A percentile compares a stretch with the other conserved stretches of the same genome.
phyloP scores from a whole-genome alignment of 179 eudicot genomes.

The Amaranthus tricolor region DNA sequence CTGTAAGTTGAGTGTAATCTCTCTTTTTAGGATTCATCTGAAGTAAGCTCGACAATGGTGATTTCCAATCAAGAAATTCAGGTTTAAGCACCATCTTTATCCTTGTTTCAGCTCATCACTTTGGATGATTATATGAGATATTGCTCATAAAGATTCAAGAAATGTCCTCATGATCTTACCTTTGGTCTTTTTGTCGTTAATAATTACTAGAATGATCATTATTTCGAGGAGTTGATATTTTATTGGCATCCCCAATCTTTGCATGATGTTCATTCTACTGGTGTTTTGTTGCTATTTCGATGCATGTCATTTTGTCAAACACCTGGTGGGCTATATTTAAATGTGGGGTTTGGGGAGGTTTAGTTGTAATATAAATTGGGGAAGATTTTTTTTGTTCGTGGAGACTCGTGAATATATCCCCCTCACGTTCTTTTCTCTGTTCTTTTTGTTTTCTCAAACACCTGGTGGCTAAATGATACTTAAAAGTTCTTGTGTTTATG shows the following conservation, averaged over 20 bases:
- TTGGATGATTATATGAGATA: background rate
- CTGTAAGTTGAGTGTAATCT: background rate
- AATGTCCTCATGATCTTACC: background rate
- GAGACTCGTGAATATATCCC: too few species aligned
- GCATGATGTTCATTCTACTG: background rate
- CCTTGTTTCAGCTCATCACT: conserved; percentile 1
- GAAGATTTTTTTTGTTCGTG: too few species aligned
- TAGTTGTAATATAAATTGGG: background rate
- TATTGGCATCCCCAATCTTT: background rate
- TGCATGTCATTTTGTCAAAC: conserved; percentile 25
- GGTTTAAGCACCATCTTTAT: background rate
- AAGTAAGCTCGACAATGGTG: conserved; percentile 14
- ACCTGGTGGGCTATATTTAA: conserved; percentile 21
- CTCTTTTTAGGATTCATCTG: background rate
- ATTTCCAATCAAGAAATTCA: background rate
- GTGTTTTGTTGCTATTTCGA: background rate
- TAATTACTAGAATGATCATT: background rate
- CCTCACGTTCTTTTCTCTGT: too few species aligned
- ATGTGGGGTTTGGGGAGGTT: background rate
- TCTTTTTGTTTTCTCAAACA: too few species aligned
- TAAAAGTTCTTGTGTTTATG: background rate
- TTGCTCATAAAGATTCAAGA: conserved; percentile 5
- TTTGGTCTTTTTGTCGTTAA: background rate
- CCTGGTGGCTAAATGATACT: too few species aligned
- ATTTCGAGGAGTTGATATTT: background rate